Evolutionary conservation across 805 yeast genomes (phyloP).

Genomic region (Yamadazyma scolyti): DNA sequence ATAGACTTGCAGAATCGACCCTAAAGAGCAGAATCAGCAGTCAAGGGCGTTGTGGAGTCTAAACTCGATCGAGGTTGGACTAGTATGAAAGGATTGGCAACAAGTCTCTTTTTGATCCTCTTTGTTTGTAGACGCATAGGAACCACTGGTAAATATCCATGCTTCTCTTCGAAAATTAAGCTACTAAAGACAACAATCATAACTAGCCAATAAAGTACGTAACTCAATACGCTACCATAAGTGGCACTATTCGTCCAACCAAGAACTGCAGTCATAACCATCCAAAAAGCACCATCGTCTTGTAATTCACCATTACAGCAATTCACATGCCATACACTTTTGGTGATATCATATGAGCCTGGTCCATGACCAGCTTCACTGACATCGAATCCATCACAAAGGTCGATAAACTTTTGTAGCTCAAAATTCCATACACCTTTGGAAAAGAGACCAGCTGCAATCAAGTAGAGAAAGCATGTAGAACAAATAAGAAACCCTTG

Average conservation of each 20-base stretch:
- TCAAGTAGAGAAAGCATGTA: conserved; percentile 76
- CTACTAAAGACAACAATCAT: conserved; percentile 44
- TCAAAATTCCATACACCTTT: conserved; percentile 91
- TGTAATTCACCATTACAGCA: conserved; percentile 83
- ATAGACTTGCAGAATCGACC: not conserved
- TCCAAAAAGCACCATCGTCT: conserved; percentile 77
- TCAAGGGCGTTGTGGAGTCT: conserved; percentile 12
- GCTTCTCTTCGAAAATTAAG: conserved; percentile 46
- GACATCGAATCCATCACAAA: conserved; percentile 79
- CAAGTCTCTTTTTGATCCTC: conserved; percentile 40
- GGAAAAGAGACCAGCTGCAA: conserved; percentile 83
- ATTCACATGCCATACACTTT: conserved; percentile 90
- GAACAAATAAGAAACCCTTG: conserved; percentile 71
- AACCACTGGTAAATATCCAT: conserved; percentile 57
- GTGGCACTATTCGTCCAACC: conserved; percentile 97
- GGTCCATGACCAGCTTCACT: conserved; percentile 91
- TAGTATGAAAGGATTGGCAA: too few species aligned
- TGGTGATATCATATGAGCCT: conserved; percentile 79
- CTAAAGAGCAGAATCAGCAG: too few species aligned
- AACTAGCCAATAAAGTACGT: conserved; percentile 65
- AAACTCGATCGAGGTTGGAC: conserved; percentile 5
- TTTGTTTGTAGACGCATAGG: conserved; percentile 62
- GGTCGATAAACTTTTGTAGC: conserved; percentile 66
- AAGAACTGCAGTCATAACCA: conserved; percentile 80
- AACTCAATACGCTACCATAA: conserved; percentile 76